Evolutionary conservation across 1,284 basidiomycete species (phyloP), one percentile per base, ranked within the genome.

Genomic region (Binderoboletus segoi): DNA sequence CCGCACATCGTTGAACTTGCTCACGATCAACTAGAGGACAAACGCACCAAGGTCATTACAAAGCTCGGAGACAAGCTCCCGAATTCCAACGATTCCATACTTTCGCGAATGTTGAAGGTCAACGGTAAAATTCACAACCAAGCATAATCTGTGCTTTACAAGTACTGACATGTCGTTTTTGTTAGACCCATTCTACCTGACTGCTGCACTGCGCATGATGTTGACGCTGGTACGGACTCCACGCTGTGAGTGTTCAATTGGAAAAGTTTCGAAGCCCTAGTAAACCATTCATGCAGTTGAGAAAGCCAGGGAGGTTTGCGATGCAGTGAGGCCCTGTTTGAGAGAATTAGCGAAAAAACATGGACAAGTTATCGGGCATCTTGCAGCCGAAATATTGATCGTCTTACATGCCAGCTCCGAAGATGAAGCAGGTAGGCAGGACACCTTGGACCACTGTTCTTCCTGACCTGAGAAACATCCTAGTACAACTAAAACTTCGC

Each of bases 301-400:
- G 3, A 40, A 20, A 61, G 65, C 52, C 7, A 48, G 24, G n/a
- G 4, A 6, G 2, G 28, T 38, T 10, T 71, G 66, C 15, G n/a
- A 24, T 4, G 0, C 0, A 16, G 54, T 63, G 28, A 60, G 50
- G 23, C 44, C 50, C 3, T 57, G 51, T 28, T 41, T 68, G 18
- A 52, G 32, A 15, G 20, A 65, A 12, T 21, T 71, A 26, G 64
- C 67, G 2, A 38, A 21, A 13, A 57, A 45, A 13, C 3, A 59
- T 1, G 38, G 46, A 3, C 33, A 37, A 16, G 35, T 58, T 1
- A 45, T 71, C n/a, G 67, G 67, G 33, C 54, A 45, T 13, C 56
- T 71, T 6, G 64, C 67, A 11, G 57, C 63, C 3, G 66, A 71
- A 30, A 46, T 61, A 48, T 42, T 52, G 2, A 56, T 71, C 28